These are phyloP conservation scores for Periconia digitata DNA, from an alignment of 2,329 filamentous ascomycete genomes.

Conservation along the genomic window DNA sequence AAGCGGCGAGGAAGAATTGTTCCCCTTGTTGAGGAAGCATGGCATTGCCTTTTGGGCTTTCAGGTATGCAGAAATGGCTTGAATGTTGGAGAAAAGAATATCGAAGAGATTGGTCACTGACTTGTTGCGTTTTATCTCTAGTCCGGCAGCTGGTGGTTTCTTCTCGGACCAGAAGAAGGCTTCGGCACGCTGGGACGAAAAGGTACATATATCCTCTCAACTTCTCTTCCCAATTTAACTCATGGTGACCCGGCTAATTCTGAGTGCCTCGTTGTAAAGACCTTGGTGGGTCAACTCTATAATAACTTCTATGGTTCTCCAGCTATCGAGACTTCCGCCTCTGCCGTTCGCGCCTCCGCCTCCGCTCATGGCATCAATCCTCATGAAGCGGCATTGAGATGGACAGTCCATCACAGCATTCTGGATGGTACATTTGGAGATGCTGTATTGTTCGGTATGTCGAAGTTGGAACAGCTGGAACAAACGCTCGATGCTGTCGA, in stretches of 20 bases:
- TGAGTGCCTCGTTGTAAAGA: background rate
- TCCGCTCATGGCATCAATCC: constrained; percentile 30
- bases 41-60: constrained; percentile 47
- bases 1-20: constrained; percentile 37
- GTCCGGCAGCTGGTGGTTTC: background rate
- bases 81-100: background rate
- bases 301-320: background rate
- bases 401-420: constrained; percentile 39
- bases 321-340: background rate
- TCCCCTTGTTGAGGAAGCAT: constrained; percentile 45
- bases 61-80: constrained; percentile 5
- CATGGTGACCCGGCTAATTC: too few species aligned
- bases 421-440: constrained; percentile 38
- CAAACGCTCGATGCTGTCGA: constrained; percentile 6
- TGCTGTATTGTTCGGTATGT: constrained; percentile 41
- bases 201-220: constrained; percentile 21
- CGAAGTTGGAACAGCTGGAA: constrained; percentile 8
- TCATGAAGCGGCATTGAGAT: constrained; percentile 42
- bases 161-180: background rate
- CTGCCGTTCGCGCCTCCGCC: constrained; percentile 32
- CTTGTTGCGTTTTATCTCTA: background rate
- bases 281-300: background rate
- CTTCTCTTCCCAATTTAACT: too few species aligned
- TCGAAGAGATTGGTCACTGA: background rate
- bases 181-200: constrained; percentile 27